phyloP scores from a whole-genome alignment of 179 eudicot genomes.

The Vitellaria paradoxa region DNA sequence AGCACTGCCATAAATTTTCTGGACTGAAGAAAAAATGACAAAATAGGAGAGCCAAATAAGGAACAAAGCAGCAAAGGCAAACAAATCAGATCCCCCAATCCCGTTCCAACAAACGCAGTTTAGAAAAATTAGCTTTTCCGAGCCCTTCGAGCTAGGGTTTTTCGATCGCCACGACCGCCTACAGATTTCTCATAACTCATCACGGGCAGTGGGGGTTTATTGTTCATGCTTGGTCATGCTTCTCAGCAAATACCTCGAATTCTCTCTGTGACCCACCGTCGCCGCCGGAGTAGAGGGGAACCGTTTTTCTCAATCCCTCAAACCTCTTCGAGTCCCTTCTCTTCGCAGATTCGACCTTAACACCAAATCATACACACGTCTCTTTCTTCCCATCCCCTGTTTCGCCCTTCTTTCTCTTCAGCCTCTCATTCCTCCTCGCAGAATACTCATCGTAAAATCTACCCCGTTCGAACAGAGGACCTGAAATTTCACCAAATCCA shows the following conservation, averaged over 20 bases:
- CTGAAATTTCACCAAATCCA: constrained; percentile 3
- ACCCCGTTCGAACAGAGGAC: constrained; percentile 65
- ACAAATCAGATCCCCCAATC: neutral
- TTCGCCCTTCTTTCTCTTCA: constrained; percentile 56
- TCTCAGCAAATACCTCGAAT: constrained; percentile 64
- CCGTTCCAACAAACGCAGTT: neutral
- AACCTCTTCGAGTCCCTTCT: constrained; percentile 44
- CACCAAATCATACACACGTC: constrained; percentile 46
- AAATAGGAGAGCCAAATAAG: no score
- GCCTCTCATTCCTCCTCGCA: constrained; percentile 83
- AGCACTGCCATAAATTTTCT: neutral
- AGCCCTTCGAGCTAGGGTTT: constrained; percentile 32
- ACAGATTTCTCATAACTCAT: constrained; percentile 34
- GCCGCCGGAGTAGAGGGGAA: constrained; percentile 29
- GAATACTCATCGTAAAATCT: constrained; percentile 67
- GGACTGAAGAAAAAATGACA: neutral
- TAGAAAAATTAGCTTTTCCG: constrained; percentile 31
- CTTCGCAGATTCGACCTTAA: constrained; percentile 47
- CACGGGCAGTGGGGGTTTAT: constrained; percentile 76
- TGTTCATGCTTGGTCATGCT: constrained; percentile 50
- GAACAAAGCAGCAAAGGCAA: neutral
- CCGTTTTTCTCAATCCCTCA: constrained; percentile 43
- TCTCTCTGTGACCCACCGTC: constrained; percentile 45
- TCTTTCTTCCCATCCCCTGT: constrained; percentile 42
- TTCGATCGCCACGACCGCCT: constrained; percentile 21